A percentile compares a stretch with the other conserved stretches of the same genome.
phyloP scores from a whole-genome alignment of 2,329 filamentous ascomycete species.

The Fusarium sp. region DNA sequence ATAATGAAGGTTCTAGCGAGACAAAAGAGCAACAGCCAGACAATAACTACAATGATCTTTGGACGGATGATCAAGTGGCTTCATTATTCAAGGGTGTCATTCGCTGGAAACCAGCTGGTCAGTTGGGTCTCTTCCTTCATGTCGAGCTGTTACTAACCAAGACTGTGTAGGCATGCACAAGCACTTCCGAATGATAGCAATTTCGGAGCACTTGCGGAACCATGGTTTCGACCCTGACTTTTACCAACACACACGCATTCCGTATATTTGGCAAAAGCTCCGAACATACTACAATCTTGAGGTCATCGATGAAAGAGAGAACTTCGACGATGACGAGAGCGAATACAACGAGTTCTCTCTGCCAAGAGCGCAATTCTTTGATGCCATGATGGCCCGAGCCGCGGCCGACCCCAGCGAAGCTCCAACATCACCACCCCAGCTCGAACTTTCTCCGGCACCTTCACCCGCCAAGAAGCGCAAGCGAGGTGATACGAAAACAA shows the following conservation, averaged over 20 bases:
- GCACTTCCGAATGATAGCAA: conserved; percentile 90
- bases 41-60: conserved; percentile 68
- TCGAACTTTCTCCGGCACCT: conserved; percentile 51
- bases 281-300: conserved; percentile 84
- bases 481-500: conserved; percentile 53
- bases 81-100: conserved; percentile 94
- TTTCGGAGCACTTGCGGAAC: conserved; percentile 81
- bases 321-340: conserved; percentile 68
- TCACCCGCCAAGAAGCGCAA: conserved; percentile 57
- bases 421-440: conserved; percentile 56
- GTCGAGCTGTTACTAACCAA: conserved; percentile 17
- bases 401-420: conserved; percentile 59
- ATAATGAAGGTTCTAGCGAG: conserved; percentile 49
- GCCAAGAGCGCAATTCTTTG: conserved; percentile 58
- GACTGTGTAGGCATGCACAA: conserved; percentile 79
- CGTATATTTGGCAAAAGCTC: conserved; percentile 92
- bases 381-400: conserved; percentile 58
- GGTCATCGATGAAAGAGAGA: conserved; percentile 85
- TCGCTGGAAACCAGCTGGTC: conserved; percentile 94
- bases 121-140: conserved; percentile 8
- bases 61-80: conserved; percentile 96
- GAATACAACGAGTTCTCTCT: conserved; percentile 74
- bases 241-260: conserved; percentile 84
- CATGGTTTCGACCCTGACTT: conserved; percentile 79
- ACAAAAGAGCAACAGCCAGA: conserved; percentile 36